A percentile compares a stretch with the other conserved stretches of the same genome.
Evolutionary conservation across 768 basidiomycete genomes (phyloP).

Genomic region (Collybia nuda): DNA sequence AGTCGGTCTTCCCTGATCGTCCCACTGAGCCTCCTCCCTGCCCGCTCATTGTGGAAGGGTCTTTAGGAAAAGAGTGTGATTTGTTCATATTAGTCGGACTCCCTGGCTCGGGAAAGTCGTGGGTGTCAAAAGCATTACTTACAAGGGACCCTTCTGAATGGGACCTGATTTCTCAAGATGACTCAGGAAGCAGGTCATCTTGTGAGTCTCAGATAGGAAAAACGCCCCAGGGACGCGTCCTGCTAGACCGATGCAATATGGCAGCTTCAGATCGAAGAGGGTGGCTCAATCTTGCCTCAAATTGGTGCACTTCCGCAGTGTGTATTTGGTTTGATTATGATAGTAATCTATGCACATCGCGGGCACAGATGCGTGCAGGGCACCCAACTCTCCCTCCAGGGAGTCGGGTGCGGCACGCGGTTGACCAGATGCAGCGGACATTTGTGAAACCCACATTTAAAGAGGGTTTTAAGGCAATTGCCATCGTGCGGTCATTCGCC

Average conservation of each 20-base stretch:
- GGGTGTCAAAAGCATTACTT: conserved; percentile 47
- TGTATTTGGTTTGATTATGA: conserved; percentile 60
- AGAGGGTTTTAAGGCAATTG: conserved; percentile 56
- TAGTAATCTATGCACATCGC: conserved; percentile 44
- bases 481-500: conserved; percentile 47
- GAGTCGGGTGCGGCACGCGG: conserved; percentile 50
- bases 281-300: conserved; percentile 51
- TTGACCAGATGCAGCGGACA: conserved; percentile 50
- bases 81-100: conserved; percentile 59
- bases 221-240: conserved; percentile 31
- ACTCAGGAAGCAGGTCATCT: conserved; percentile 43
- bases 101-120: conserved; percentile 63
- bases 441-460: conserved; percentile 42
- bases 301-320: conserved; percentile 44
- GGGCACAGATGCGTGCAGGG: conserved; percentile 55
- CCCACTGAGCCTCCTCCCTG: conserved; percentile 52
- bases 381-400: conserved; percentile 63
- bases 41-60: conserved; percentile 42
- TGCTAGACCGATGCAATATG: conserved; percentile 61
- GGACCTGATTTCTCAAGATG: conserved; percentile 56
- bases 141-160: conserved; percentile 43
- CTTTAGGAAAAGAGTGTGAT: conserved; percentile 31
- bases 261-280: conserved; percentile 41
- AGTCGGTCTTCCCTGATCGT: conserved; percentile 46
- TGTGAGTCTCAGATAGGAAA: conserved; percentile 55